Conservation (phyloP, 2,329 filamentous ascomycete species). For the Monilinia vaccinii-corymbosi region DNA sequence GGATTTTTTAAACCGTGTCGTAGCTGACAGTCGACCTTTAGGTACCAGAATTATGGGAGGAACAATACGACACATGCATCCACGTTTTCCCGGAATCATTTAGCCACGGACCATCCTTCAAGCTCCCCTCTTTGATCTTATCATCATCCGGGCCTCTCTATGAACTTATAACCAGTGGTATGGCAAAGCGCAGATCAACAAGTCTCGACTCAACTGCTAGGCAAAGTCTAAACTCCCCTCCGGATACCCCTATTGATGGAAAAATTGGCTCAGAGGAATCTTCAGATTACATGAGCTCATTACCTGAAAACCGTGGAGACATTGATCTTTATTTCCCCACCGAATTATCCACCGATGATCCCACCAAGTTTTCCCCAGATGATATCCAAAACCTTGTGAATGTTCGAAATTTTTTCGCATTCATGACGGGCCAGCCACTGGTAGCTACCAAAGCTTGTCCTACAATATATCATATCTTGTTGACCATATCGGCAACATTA, state of each 20-base stretch:
- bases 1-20: neutral
- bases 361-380: slow-evolving; percentile 30
- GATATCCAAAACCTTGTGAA: slow-evolving; percentile 49
- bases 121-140: slow-evolving; percentile 32
- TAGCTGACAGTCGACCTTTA: slow-evolving; percentile 24
- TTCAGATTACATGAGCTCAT: slow-evolving; percentile 18
- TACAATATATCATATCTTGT: slow-evolving; percentile 44
- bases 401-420: slow-evolving; percentile 57
- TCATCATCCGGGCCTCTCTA: slow-evolving; percentile 1
- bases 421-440: slow-evolving; percentile 53
- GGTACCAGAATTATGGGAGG: slow-evolving; percentile 60
- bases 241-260: slow-evolving; percentile 24
- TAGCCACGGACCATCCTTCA: slow-evolving; percentile 49
- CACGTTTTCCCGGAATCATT: slow-evolving; percentile 45
- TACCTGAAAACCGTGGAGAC: slow-evolving; percentile 35
- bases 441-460: slow-evolving; percentile 47
- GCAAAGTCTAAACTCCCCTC: slow-evolving; percentile 31
- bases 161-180: slow-evolving; percentile 10
- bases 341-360: slow-evolving; percentile 12
- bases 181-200: slow-evolving; percentile 23
- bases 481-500: slow-evolving; percentile 45
- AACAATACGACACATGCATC: slow-evolving; percentile 47
- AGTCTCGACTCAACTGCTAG: slow-evolving; percentile 36
- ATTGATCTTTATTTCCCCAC: slow-evolving; percentile 45
- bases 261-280: slow-evolving; percentile 15